These are phyloP conservation scores for Litchi chinensis DNA, from an alignment of 345 rosid species.

Conservation along the genomic window DNA sequence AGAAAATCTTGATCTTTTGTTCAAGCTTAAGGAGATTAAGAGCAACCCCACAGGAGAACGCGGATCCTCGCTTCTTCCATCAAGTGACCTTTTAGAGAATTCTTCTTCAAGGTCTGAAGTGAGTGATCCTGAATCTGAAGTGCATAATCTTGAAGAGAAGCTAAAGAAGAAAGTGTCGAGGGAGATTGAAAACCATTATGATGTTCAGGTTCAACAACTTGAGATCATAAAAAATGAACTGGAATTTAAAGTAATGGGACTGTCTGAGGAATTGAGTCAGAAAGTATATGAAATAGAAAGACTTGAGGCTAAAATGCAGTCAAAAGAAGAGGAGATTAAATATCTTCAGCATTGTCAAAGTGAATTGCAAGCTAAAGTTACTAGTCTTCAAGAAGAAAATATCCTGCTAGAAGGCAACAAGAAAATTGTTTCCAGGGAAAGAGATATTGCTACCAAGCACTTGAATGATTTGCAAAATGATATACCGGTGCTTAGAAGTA, in stretches of 20 bases:
- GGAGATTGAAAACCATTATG: conserved; percentile 34
- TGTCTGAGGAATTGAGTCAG: conserved; percentile 27
- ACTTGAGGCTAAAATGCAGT: conserved; percentile 37
- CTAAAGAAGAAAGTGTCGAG: conserved; percentile 28
- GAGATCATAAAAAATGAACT: conserved; percentile 36
- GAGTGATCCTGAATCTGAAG: conserved; percentile 22
- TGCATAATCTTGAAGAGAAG: conserved; percentile 35
- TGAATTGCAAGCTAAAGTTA: conserved; percentile 37
- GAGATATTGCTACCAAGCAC: conserved; percentile 42
- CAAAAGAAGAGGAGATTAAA: conserved; percentile 43
- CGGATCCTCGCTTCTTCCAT: conserved; percentile 9
- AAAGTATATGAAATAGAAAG: conserved; percentile 27
- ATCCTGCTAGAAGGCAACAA: conserved; percentile 38
- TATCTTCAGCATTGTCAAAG: conserved; percentile 26
- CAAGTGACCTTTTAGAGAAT: conserved; percentile 17
- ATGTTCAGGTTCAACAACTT: conserved; percentile 30
- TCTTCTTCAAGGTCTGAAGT: conserved; percentile 12
- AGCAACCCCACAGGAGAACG: conserved; percentile 21
- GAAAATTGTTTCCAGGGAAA: conserved; percentile 35
- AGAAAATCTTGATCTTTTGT: conserved; percentile 55
- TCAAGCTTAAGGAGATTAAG: conserved; percentile 44
- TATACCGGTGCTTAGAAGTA: conserved; percentile 32
- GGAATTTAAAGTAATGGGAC: conserved; percentile 37
- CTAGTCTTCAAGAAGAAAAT: conserved; percentile 40
- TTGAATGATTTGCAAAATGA: conserved; percentile 46